These are phyloP conservation scores for Solanum peruvianum DNA, from an alignment of 257 asterid species.

Conservation along the genomic window DNA sequence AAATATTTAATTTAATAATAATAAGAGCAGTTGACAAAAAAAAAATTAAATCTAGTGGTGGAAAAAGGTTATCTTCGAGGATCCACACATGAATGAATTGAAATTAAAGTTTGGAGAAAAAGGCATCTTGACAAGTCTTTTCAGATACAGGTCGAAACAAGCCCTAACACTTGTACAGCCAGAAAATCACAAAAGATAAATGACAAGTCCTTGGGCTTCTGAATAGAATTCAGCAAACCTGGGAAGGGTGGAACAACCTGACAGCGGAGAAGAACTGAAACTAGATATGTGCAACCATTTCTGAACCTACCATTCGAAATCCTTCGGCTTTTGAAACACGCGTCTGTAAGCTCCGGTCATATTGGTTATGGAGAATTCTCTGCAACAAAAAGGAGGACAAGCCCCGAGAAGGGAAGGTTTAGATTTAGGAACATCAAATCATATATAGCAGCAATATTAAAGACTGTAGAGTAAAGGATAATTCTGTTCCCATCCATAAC, in stretches of 20 bases:
- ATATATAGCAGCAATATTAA: background rate
- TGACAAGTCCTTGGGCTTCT: background rate
- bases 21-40: background rate
- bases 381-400: conserved; percentile 14
- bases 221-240: background rate
- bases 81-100: background rate
- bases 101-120: background rate
- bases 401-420: background rate
- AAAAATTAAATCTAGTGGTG: background rate
- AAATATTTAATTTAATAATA: background rate
- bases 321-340: conserved; percentile 84
- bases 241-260: background rate
- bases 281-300: background rate
- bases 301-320: conserved; percentile 63
- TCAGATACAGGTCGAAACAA: background rate
- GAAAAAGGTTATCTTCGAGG: background rate
- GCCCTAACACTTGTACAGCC: background rate
- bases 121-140: background rate
- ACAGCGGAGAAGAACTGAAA: background rate
- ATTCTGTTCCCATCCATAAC: background rate
- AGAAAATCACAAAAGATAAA: background rate
- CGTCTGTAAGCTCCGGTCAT: conserved; percentile 88
- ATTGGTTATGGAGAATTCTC: conserved; percentile 82
- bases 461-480: background rate
- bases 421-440: background rate